These are phyloP conservation scores for Colletotrichum chlorophyti DNA, from an alignment of 2,329 filamentous ascomycete genomes.

Conservation along the genomic window DNA sequence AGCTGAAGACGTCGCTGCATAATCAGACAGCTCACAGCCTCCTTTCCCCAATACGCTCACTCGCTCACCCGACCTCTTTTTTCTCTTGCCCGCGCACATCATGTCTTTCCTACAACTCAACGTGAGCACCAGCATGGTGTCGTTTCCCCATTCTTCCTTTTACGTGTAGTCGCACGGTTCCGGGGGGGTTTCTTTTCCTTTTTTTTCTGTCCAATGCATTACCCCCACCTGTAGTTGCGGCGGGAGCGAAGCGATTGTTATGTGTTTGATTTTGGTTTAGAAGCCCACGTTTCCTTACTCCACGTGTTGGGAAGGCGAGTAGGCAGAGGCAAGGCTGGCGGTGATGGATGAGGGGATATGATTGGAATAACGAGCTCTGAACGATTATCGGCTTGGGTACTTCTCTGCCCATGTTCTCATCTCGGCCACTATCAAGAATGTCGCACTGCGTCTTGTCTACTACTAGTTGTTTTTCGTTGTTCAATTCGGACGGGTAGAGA, in stretches of 20 bases:
- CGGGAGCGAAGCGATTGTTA: conserved; percentile 8
- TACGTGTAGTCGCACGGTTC: no score
- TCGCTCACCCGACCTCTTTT: background rate
- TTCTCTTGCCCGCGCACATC: no score
- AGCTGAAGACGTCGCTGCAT: conserved; percentile 20
- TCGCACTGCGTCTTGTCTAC: no score
- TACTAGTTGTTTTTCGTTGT: background rate
- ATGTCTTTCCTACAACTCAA: no score
- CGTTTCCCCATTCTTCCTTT: background rate
- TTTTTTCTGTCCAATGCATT: conserved; percentile 8
- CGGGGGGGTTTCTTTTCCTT: conserved; percentile 4
- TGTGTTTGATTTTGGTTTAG: no score
- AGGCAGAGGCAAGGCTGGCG: background rate
- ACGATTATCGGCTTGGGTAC: conserved; percentile 1
- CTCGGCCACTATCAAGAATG: no score
- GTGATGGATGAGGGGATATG: background rate
- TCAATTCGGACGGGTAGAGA: background rate
- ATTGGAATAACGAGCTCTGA: background rate
- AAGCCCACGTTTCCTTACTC: no score
- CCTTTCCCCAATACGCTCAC: background rate
- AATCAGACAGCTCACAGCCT: no score
- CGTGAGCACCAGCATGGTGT: conserved; percentile 16
- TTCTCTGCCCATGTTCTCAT: background rate
- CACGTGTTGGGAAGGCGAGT: background rate
- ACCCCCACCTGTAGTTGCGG: conserved; percentile 10